phyloP scores from a whole-genome alignment of 2,329 filamentous ascomycete genomes.

The Exophiala spinifera region DNA sequence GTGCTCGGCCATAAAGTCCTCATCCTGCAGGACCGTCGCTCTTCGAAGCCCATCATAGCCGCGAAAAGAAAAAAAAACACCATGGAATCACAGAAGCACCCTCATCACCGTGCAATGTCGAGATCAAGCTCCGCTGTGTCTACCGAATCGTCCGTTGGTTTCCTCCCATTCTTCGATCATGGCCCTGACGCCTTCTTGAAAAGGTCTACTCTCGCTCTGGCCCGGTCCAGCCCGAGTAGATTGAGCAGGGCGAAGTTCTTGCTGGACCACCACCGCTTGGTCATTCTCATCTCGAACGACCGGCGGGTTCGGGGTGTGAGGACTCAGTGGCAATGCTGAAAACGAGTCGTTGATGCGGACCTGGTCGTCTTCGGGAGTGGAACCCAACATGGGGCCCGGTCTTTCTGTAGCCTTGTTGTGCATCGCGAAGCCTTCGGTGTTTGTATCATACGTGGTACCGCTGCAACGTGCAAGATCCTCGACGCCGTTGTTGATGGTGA shows the following conservation, averaged over 20 bases:
- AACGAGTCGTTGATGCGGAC: background rate
- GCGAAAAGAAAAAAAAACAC: no score
- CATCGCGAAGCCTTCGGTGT: conserved; percentile 6
- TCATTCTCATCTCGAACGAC: background rate
- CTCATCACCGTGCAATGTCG: no score
- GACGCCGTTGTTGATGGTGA: conserved; percentile 10
- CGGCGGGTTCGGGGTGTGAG: background rate
- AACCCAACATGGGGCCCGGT: background rate
- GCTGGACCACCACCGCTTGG: background rate
- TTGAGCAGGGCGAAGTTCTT: background rate
- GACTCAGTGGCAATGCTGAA: background rate
- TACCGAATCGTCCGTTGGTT: conserved; percentile 6
- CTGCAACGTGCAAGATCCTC: conserved; percentile 1
- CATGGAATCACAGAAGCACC: no score
- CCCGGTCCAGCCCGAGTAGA: background rate
- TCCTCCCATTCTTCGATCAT: conserved; percentile 21
- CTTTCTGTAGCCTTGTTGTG: background rate
- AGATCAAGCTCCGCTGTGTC: background rate
- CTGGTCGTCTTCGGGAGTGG: conserved; percentile 1
- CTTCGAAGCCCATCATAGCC: no score
- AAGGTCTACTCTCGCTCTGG: background rate
- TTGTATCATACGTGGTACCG: background rate
- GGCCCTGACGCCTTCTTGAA: conserved; percentile 10
- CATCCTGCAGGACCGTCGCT: no score
- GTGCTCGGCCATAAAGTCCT: no score